These are phyloP conservation scores for Psophocarpus tetragonolobus DNA, from an alignment of 306 rosid genomes.

Conservation along the genomic window DNA sequence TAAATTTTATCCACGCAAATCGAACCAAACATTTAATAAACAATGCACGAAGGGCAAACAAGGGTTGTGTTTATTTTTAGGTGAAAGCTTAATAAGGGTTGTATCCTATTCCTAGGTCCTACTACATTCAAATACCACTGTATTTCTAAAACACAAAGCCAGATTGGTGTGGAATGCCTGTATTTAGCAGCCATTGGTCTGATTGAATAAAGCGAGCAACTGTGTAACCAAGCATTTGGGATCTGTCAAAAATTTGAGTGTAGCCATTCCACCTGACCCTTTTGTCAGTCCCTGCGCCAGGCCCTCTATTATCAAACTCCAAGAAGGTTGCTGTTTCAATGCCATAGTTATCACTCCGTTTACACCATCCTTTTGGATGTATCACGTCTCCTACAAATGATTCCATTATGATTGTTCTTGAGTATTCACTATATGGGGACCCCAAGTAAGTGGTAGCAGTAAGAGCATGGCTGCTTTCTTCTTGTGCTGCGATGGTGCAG, in stretches of 20 bases:
- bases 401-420: slow-evolving; percentile 41
- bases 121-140: background rate
- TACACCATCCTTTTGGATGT: slow-evolving; percentile 35
- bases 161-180: slow-evolving; percentile 5
- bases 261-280: slow-evolving; percentile 33
- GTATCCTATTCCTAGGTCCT: background rate
- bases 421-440: background rate
- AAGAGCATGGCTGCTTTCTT: background rate
- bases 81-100: no score
- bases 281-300: background rate
- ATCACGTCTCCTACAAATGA: slow-evolving; percentile 37
- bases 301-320: slow-evolving; percentile 35
- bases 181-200: slow-evolving; percentile 22
- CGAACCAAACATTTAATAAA: no score
- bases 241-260: background rate
- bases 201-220: slow-evolving; percentile 35
- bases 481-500: slow-evolving; percentile 23
- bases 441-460: slow-evolving; percentile 11
- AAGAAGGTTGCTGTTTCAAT: slow-evolving; percentile 16
- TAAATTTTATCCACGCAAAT: no score
- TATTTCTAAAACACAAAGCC: background rate
- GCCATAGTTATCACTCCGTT: slow-evolving; percentile 31
- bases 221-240: background rate
- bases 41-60: background rate
- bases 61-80: no score